These are phyloP conservation scores for Arachnomyces sp. DNA, from an alignment of 2,329 filamentous ascomycete genomes.

Conservation along the genomic window DNA sequence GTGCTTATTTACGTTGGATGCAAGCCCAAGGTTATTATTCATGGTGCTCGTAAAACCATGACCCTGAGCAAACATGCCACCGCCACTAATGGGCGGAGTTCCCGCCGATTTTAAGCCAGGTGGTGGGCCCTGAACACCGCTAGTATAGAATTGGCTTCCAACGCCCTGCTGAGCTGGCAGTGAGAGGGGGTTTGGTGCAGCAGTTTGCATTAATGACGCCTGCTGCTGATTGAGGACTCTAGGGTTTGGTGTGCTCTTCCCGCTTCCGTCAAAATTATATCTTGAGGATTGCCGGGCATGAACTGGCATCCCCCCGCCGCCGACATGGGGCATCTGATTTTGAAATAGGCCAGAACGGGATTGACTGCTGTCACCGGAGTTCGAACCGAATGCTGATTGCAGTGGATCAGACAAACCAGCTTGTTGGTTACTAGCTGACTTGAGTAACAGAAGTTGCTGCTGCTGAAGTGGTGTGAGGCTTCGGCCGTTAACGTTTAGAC, in stretches of 20 bases:
- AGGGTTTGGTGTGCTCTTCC: slow-evolving; percentile 51
- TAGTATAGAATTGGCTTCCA: slow-evolving; percentile 66
- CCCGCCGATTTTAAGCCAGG: slow-evolving; percentile 92
- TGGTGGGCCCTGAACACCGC: slow-evolving; percentile 82
- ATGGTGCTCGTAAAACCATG: slow-evolving; percentile 69
- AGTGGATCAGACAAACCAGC: slow-evolving; percentile 45
- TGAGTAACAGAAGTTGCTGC: slow-evolving; percentile 60
- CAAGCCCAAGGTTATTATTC: slow-evolving; percentile 54
- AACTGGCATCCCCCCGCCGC: slow-evolving; percentile 46
- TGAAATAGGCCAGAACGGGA: slow-evolving; percentile 39
- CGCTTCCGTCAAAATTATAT: slow-evolving; percentile 66
- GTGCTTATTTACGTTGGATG: slow-evolving; percentile 54
- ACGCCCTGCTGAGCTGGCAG: slow-evolving; percentile 34
- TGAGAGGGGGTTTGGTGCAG: slow-evolving; percentile 29
- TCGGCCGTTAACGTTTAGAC: slow-evolving; percentile 56
- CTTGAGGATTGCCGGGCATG: slow-evolving; percentile 79
- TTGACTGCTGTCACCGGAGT: slow-evolving; percentile 33
- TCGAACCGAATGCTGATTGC: slow-evolving; percentile 22
- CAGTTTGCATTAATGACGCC: slow-evolving; percentile 31
- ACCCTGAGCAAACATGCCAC: slow-evolving; percentile 81
- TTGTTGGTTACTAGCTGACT: slow-evolving; percentile 50
- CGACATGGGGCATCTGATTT: slow-evolving; percentile 40
- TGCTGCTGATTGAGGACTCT: slow-evolving; percentile 49
- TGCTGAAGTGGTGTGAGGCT: slow-evolving; percentile 75
- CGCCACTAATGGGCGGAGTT: slow-evolving; percentile 73